A percentile compares a stretch with the other conserved stretches of the same genome.
Evolutionary conservation across 2,329 filamentous ascomycete species (phyloP).

Genomic region (Aspergillus sojae): DNA sequence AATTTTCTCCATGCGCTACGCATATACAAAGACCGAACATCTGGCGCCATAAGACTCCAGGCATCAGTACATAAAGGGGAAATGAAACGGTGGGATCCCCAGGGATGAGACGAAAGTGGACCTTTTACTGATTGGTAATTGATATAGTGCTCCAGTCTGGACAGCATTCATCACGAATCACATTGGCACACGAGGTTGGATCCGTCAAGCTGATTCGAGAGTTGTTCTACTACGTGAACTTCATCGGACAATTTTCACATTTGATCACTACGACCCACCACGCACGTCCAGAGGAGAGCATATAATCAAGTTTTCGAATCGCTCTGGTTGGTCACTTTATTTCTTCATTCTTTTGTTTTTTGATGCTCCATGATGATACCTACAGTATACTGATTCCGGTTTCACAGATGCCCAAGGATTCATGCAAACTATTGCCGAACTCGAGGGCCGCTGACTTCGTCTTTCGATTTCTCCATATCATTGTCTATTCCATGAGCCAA

Average conservation of each 20-base stretch:
- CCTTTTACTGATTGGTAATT: neutral
- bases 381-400: neutral
- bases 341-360: too few relatives aligned
- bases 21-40: conserved; percentile 55
- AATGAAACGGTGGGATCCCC: conserved; percentile 47
- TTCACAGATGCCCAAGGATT: conserved; percentile 44
- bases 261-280: conserved; percentile 52
- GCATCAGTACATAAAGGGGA: conserved; percentile 57
- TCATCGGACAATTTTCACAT: conserved; percentile 55
- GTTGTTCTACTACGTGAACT: conserved; percentile 54
- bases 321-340: conserved; percentile 29
- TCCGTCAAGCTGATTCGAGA: conserved; percentile 44
- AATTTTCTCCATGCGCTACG: conserved; percentile 57
- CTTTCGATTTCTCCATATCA: conserved; percentile 8
- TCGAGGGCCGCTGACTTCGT: conserved; percentile 17
- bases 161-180: conserved; percentile 59
- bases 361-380: neutral
- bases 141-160: conserved; percentile 59
- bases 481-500: conserved; percentile 20
- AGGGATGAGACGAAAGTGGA: neutral
- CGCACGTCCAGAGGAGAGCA: conserved; percentile 39
- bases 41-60: conserved; percentile 58
- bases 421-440: conserved; percentile 34
- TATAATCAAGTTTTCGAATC: conserved; percentile 41
- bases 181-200: conserved; percentile 52